phyloP scores from a whole-genome alignment of 495 filamentous ascomycete species.

The Aspergillus sclerotiicarbonarius region DNA sequence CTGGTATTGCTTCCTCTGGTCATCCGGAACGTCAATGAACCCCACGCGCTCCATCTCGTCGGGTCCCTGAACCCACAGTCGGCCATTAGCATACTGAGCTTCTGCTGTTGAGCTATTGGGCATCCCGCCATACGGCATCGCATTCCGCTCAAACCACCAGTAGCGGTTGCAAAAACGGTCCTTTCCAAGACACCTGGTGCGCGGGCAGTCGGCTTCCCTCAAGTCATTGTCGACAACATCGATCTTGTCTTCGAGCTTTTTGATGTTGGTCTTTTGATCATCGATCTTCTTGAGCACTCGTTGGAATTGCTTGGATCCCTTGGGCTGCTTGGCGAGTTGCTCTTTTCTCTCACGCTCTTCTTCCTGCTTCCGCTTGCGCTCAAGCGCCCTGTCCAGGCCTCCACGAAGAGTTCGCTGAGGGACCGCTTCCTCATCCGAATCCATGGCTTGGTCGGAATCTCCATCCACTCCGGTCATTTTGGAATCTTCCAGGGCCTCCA shows the following conservation, averaged over 20 bases:
- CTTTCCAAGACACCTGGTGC: constrained; percentile 82
- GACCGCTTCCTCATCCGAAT: constrained; percentile 63
- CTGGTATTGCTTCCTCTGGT: constrained; percentile 57
- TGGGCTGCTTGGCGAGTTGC: constrained; percentile 77
- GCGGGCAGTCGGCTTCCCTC: constrained; percentile 86
- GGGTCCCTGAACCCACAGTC: constrained; percentile 94
- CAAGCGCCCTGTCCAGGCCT: constrained; percentile 70
- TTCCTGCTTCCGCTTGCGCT: constrained; percentile 82
- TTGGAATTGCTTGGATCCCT: constrained; percentile 83
- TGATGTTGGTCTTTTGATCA: constrained; percentile 74
- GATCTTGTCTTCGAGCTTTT: constrained; percentile 80
- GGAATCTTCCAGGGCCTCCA: constrained; percentile 57
- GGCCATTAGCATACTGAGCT: constrained; percentile 88
- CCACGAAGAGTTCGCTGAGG: constrained; percentile 72
- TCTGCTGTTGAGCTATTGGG: constrained; percentile 83
- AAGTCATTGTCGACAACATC: constrained; percentile 83
- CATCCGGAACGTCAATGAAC: constrained; percentile 73
- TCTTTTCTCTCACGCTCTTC: constrained; percentile 75
- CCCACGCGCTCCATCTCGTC: constrained; percentile 85
- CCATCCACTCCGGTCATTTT: constrained; percentile 66
- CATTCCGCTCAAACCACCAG: constrained; percentile 98
- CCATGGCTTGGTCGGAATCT: constrained; percentile 47
- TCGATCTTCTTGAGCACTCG: constrained; percentile 85
- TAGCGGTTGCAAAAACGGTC: constrained; percentile 98
- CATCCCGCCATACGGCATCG: constrained; percentile 91